phyloP scores from a whole-genome alignment of 352 stramenopile genomes.

The Phytophthora brassicae region DNA sequence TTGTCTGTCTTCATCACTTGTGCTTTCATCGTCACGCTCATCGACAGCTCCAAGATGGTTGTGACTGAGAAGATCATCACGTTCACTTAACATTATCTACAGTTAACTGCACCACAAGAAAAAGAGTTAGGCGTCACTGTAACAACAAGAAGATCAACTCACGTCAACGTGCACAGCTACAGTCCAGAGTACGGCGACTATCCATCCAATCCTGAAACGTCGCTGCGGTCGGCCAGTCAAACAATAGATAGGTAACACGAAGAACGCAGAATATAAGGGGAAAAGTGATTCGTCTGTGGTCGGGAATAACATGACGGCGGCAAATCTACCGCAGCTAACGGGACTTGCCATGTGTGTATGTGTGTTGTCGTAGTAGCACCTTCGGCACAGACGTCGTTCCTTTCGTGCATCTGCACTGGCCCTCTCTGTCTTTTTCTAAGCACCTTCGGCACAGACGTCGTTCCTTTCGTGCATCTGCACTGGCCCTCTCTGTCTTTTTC shows the following conservation, averaged over 20 bases:
- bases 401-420: conserved; percentile 10
- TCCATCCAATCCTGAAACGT: conserved; percentile 19
- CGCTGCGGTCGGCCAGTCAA: conserved; percentile 10
- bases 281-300: conserved; percentile 30
- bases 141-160: neutral
- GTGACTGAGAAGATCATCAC: neutral
- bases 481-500: conserved; percentile 12
- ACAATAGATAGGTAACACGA: conserved; percentile 1
- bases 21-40: neutral
- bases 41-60: neutral
- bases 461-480: conserved; percentile 13
- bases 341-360: conserved; percentile 4
- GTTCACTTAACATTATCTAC: conserved; percentile 11
- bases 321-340: conserved; percentile 10
- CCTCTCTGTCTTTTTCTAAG: conserved; percentile 2
- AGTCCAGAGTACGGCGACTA: neutral
- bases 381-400: conserved; percentile 10
- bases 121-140: neutral
- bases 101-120: neutral
- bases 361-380: conserved; percentile 20
- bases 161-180: neutral
- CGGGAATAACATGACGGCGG: conserved; percentile 11
- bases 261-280: conserved; percentile 11
- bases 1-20: neutral
- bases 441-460: conserved; percentile 4